A percentile compares a stretch with the other conserved stretches of the same genome.
phyloP scores from a whole-genome alignment of 2,329 filamentous ascomycete genomes.

The Penicillium sp. region DNA sequence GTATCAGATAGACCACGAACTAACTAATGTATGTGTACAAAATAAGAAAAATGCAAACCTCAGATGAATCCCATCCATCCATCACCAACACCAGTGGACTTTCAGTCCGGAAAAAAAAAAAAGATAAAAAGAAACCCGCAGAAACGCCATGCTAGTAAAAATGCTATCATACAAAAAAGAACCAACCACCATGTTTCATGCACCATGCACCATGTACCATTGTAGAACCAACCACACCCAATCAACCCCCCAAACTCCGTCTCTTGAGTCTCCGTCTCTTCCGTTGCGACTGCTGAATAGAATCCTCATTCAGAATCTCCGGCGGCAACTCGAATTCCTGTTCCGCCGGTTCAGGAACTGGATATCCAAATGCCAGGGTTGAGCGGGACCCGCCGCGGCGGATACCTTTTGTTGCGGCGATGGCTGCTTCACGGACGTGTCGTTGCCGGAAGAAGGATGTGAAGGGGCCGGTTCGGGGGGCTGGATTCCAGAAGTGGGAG shows the following conservation, averaged over 20 bases:
- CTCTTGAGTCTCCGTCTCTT: slow-evolving; percentile 38
- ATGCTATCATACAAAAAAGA: slow-evolving; percentile 22
- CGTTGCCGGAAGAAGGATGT: slow-evolving; percentile 83
- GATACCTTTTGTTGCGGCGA: slow-evolving; percentile 51
- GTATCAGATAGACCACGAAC: not conserved
- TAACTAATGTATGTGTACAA: not conserved
- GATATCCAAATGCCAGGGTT: slow-evolving; percentile 72
- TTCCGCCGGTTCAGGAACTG: slow-evolving; percentile 70
- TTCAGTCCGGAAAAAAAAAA: not conserved
- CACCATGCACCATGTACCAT: not conserved
- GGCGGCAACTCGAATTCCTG: slow-evolving; percentile 72
- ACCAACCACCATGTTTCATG: not conserved
- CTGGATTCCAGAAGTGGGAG: slow-evolving; percentile 22
- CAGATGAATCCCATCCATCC: not conserved
- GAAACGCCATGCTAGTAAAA: slow-evolving; percentile 11
- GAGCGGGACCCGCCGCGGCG: slow-evolving; percentile 65
- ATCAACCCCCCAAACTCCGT: slow-evolving; percentile 23
- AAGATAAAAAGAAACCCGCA: not conserved
- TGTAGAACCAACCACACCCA: not conserved
- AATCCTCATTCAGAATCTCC: slow-evolving; percentile 51
- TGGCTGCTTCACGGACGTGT: slow-evolving; percentile 74
- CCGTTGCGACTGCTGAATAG: slow-evolving; percentile 42
- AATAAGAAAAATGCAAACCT: not conserved
- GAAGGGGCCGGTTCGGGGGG: slow-evolving; percentile 59
- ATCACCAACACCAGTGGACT: not conserved